Conservation (phyloP, 345 rosid genomes). For the Noccaea caerulescens region DNA sequence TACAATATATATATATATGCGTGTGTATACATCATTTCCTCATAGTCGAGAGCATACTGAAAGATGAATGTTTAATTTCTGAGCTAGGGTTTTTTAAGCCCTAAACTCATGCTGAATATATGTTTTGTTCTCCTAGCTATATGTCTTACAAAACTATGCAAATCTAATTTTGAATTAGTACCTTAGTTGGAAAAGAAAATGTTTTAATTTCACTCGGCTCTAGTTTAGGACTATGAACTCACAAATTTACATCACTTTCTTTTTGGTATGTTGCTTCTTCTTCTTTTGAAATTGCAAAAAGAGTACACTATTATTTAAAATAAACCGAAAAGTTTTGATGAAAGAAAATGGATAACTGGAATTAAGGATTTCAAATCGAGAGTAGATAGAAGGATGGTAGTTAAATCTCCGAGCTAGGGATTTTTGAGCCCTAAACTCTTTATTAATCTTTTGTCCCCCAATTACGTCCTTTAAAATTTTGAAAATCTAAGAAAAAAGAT, state of each 20-base stretch:
- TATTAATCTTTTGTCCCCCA: constrained; percentile 7
- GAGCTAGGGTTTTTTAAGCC: constrained; percentile 3
- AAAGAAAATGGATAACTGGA: neutral
- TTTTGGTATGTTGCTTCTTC: neutral
- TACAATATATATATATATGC: neutral
- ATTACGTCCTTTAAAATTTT: neutral
- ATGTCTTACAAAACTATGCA: neutral
- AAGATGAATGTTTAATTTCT: neutral
- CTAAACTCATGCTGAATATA: neutral
- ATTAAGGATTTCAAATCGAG: constrained; percentile 3
- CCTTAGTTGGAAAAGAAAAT: neutral
- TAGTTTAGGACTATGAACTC: neutral
- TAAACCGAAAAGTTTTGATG: neutral
- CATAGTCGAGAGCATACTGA: neutral
- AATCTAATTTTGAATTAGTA: constrained; percentile 6
- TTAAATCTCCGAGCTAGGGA: constrained; percentile 5
- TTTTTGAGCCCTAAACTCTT: neutral
- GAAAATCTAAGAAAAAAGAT: neutral
- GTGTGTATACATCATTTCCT: neutral
- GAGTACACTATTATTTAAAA: neutral
- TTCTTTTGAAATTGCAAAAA: neutral
- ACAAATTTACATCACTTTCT: neutral
- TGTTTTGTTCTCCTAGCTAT: neutral
- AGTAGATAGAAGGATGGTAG: neutral
- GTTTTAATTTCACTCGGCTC: neutral